phyloP scores from a whole-genome alignment of 495 filamentous ascomycete genomes.

The Neurospora tetraspora region DNA sequence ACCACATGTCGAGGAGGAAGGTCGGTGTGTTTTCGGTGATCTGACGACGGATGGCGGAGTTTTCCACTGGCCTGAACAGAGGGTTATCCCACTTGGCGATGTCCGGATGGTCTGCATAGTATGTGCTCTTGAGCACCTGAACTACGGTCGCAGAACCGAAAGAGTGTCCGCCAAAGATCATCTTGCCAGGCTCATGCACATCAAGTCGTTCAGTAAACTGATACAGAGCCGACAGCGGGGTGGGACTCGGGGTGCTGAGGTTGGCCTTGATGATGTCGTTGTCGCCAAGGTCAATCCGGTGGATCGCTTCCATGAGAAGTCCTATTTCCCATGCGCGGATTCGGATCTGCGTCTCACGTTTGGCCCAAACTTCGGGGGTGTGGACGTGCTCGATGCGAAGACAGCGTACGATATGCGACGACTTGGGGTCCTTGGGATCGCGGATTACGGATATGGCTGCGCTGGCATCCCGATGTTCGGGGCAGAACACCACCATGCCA shows the following conservation, averaged over 20 bases:
- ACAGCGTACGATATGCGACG: conserved; percentile 34
- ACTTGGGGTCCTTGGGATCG: conserved; percentile 27
- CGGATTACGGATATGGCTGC: conserved; percentile 55
- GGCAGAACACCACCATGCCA: conserved; percentile 63
- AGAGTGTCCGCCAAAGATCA: conserved; percentile 63
- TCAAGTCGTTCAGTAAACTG: conserved; percentile 47
- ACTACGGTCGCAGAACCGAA: conserved; percentile 64
- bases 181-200: conserved; percentile 56
- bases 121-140: conserved; percentile 64
- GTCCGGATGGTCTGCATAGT: conserved; percentile 39
- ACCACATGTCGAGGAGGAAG: conserved; percentile 66
- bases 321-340: conserved; percentile 66
- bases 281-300: conserved; percentile 48
- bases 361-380: conserved; percentile 45
- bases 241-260: conserved; percentile 31
- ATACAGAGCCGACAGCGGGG: conserved; percentile 29
- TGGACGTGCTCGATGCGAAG: conserved; percentile 41
- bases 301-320: conserved; percentile 49
- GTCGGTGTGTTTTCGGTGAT: conserved; percentile 51
- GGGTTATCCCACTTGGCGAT: conserved; percentile 18
- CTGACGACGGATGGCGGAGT: conserved; percentile 44
- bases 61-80: conserved; percentile 39
- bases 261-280: conserved; percentile 24
- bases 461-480: conserved; percentile 69
- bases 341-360: conserved; percentile 54